Percentiles rank a stretch among this genome's conserved stretches.
phyloP scores from a whole-genome alignment of 352 stramenopile genomes.

The Pseudoperonospora humuli region DNA sequence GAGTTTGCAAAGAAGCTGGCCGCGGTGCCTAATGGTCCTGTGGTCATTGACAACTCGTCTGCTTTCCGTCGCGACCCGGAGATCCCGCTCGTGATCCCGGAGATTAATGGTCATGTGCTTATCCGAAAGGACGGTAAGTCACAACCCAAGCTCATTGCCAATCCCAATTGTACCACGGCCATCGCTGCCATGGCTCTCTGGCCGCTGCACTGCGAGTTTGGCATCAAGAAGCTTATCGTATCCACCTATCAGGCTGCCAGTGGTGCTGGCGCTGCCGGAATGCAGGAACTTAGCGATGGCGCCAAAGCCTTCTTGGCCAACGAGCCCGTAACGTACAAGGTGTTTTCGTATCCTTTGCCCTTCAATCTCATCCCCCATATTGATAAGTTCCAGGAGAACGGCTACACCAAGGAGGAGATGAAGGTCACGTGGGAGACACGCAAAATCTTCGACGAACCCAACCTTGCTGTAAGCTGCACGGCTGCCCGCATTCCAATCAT shows the following conservation, averaged over 20 bases:
- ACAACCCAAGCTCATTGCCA: slow-evolving; percentile 92
- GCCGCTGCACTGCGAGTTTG: slow-evolving; percentile 94
- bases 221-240: slow-evolving; percentile 94
- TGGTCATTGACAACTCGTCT: slow-evolving; percentile 99
- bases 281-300: slow-evolving; percentile 93
- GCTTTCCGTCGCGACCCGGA: slow-evolving; percentile 90
- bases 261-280: slow-evolving; percentile 87
- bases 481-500: slow-evolving; percentile 96
- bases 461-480: slow-evolving; percentile 87
- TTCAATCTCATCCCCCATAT: slow-evolving; percentile 99
- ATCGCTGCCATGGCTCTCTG: slow-evolving; percentile 96
- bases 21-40: slow-evolving; percentile 57
- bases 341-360: slow-evolving; percentile 95
- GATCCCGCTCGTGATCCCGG: slow-evolving; percentile 91
- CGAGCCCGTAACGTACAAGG: slow-evolving; percentile 76
- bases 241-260: slow-evolving; percentile 93
- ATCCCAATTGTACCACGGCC: slow-evolving; percentile 98
- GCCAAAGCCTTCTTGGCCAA: slow-evolving; percentile 66
- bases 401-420: slow-evolving; percentile 99
- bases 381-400: slow-evolving; percentile 98
- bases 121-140: slow-evolving; percentile 36
- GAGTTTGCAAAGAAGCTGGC: slow-evolving; percentile 92
- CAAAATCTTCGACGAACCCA: slow-evolving; percentile 93
- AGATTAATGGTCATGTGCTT: slow-evolving; percentile 92
- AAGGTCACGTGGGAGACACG: slow-evolving; percentile 98